Conservation (phyloP, 1,139 yeast genomes). For the Protomyces arabidopsidicola region DNA sequence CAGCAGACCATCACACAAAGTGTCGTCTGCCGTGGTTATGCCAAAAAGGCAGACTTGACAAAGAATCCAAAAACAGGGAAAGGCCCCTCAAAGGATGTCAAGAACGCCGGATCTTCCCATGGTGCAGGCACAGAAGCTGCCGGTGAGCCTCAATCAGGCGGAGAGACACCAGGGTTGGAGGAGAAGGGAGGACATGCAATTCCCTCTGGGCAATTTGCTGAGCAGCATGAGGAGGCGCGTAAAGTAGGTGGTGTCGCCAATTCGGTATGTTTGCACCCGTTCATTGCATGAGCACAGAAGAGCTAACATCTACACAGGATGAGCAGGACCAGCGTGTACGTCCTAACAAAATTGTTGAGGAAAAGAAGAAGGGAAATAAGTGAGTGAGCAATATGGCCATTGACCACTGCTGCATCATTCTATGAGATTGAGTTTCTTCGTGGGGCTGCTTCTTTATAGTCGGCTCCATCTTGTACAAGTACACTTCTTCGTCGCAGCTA, state of each 20-base stretch:
- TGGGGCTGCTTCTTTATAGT: too few species aligned
- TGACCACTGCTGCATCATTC: too few species aligned
- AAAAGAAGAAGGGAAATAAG: not conserved
- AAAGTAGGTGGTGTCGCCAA: not conserved
- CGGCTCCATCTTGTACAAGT: not conserved
- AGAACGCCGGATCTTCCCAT: not conserved
- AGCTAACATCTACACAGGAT: not conserved
- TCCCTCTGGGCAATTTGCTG: not conserved
- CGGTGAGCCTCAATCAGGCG: not conserved
- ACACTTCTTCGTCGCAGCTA: not conserved
- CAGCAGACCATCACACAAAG: not conserved
- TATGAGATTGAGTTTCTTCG: too few species aligned
- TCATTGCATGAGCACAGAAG: not conserved
- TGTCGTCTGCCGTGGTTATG: not conserved
- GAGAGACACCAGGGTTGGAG: not conserved
- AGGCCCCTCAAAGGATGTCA: not conserved
- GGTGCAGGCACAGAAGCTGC: not conserved
- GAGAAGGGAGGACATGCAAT: not conserved
- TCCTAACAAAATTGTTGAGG: not conserved
- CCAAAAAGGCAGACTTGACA: not conserved
- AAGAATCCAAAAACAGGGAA: not conserved
- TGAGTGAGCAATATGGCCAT: too few species aligned
- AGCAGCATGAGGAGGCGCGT: not conserved
- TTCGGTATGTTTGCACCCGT: not conserved
- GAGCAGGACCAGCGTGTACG: not conserved